phyloP scores from a whole-genome alignment of 768 basidiomycete species.

The Gloeophyllum trabeum region DNA sequence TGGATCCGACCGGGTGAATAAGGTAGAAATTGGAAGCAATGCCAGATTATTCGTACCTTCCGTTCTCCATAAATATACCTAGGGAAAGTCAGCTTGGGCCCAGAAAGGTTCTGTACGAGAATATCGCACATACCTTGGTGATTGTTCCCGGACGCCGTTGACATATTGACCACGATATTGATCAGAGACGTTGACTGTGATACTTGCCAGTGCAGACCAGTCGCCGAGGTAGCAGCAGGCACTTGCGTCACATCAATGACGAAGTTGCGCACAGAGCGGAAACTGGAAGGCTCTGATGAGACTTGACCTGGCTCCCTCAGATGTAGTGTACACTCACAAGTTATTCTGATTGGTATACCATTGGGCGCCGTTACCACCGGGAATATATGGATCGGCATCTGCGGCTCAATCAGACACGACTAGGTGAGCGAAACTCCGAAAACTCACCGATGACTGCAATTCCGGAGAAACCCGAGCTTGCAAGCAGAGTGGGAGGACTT shows the following conservation, averaged over 20 bases:
- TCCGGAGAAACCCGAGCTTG: constrained; percentile 47
- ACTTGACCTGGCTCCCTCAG: background rate
- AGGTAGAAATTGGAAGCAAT: too few relatives aligned
- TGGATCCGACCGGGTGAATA: too few relatives aligned
- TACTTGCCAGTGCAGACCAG: constrained; percentile 79
- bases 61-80: constrained; percentile 71
- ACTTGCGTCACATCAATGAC: constrained; percentile 57
- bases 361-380: constrained; percentile 46
- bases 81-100: too few relatives aligned
- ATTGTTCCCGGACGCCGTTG: constrained; percentile 44
- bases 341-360: constrained; percentile 56
- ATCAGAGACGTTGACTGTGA: constrained; percentile 67
- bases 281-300: constrained; percentile 22
- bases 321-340: constrained; percentile 32
- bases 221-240: constrained; percentile 42
- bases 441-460: constrained; percentile 63
- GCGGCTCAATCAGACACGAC: background rate
- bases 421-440: background rate
- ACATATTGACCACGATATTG: constrained; percentile 68
- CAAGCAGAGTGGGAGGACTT: constrained; percentile 55
- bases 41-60: constrained; percentile 39
- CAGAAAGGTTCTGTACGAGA: background rate
- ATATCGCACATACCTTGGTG: constrained; percentile 56
- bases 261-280: constrained; percentile 64
- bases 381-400: constrained; percentile 71